Percentiles rank a stretch among this genome's conserved stretches.
Conservation (phyloP, 306 rosid genomes). For the apple (Malus domestica) region ASM211411v1 NC_041796.1:212501-213000, state of each 20-base stretch:
- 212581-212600: constrained; percentile 53
- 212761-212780: background rate
- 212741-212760: constrained; percentile 40
- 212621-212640: constrained; percentile 49
- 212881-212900: background rate
- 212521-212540: constrained; percentile 42
- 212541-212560: constrained; percentile 56
- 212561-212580: constrained; percentile 48
- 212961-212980: constrained; percentile 76
- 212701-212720: constrained; percentile 83
- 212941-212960: constrained; percentile 5
- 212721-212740: constrained; percentile 88
- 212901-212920: background rate
- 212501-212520: constrained; percentile 46
- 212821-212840: background rate
- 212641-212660: constrained; percentile 71
- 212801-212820: background rate
- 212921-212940: background rate
- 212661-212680: constrained; percentile 49
- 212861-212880: background rate
- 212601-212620: constrained; percentile 46
- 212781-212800: background rate
- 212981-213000: constrained; percentile 96
- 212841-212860: background rate
- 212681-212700: constrained; percentile 50